These are phyloP conservation scores for Pilaira anomala DNA, from an alignment of 192 early-diverging fungal genomes.

Conservation along the genomic window DNA sequence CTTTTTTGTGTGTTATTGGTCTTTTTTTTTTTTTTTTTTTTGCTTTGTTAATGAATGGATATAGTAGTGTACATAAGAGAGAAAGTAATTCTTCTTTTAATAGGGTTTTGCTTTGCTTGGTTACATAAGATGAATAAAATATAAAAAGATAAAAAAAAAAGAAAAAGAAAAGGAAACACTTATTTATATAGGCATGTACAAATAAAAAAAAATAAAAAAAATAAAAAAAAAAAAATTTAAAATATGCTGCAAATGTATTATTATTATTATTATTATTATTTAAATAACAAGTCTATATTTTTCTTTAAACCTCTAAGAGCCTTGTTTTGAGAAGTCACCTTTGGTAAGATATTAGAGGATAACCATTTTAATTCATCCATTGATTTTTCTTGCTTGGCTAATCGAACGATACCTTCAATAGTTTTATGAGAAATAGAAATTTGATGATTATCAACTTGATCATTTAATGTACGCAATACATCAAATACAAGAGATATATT, in stretches of 20 bases:
- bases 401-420: slow-evolving; percentile 10
- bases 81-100: too few species aligned
- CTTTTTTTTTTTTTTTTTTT: too few species aligned
- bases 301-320: neutral
- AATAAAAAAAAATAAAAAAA: too few species aligned
- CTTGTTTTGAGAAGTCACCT: slow-evolving; percentile 4
- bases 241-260: neutral
- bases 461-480: slow-evolving; percentile 21
- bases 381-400: slow-evolving; percentile 27
- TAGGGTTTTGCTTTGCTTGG: too few species aligned
- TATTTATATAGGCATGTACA: too few species aligned
- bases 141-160: too few species aligned
- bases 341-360: slow-evolving; percentile 21
- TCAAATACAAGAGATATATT: slow-evolving; percentile 32
- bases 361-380: slow-evolving; percentile 29
- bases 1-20: too few species aligned
- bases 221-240: too few species aligned
- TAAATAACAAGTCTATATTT: neutral
- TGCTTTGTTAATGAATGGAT: too few species aligned
- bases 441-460: slow-evolving; percentile 15
- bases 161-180: too few species aligned
- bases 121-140: too few species aligned
- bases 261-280: neutral
- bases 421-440: slow-evolving; percentile 18
- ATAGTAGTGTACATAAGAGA: too few species aligned